These are phyloP conservation scores for Whalleya microplaca DNA, from an alignment of 2,329 filamentous ascomycete species.

Conservation along the genomic window DNA sequence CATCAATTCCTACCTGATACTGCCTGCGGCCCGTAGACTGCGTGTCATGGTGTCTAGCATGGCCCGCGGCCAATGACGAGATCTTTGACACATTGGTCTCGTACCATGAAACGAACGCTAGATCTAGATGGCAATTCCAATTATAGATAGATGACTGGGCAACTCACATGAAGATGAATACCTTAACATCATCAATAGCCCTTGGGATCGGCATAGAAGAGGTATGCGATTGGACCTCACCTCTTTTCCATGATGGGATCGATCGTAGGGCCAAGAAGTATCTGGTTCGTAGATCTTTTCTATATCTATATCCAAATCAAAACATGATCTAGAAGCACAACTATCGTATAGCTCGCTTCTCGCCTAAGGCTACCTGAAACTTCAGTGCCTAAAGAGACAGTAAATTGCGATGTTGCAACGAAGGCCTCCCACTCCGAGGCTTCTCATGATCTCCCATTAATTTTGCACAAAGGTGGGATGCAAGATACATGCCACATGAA, in stretches of 20 bases:
- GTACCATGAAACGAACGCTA: constrained; percentile 10
- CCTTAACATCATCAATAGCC: no score
- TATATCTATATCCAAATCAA: background rate
- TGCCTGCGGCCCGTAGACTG: constrained; percentile 19
- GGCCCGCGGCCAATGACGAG: constrained; percentile 15
- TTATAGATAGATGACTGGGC: constrained; percentile 11
- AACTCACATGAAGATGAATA: background rate
- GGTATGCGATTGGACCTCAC: background rate
- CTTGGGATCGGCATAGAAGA: background rate
- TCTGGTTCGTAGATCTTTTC: background rate
- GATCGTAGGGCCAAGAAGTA: background rate
- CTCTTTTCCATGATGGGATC: background rate
- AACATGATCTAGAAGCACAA: background rate
- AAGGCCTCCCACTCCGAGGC: background rate
- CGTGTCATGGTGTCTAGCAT: constrained; percentile 23
- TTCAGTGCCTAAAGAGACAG: background rate
- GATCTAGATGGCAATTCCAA: constrained; percentile 9
- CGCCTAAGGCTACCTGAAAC: background rate
- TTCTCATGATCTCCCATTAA: background rate
- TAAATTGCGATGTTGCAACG: background rate
- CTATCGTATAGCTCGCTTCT: background rate
- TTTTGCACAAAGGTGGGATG: constrained; percentile 6
- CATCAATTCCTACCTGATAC: constrained; percentile 6
- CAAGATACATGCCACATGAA: constrained; percentile 14
- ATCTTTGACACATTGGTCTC: constrained; percentile 1